Evolutionary conservation across 1,284 basidiomycete genomes (phyloP).

Genomic region (Boletus hoseneyae): DNA sequence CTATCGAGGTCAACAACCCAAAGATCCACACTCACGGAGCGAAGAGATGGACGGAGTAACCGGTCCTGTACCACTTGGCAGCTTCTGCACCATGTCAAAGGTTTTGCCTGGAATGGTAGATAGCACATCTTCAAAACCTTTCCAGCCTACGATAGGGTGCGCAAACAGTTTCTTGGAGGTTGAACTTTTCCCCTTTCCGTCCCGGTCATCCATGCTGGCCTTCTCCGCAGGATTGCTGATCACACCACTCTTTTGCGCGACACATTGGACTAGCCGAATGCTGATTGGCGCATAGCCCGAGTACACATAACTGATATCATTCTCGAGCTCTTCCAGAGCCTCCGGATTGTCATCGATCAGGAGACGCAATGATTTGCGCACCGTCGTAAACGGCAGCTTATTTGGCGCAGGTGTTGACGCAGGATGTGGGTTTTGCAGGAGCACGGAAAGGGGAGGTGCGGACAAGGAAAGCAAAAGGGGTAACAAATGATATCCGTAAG

Average conservation of each 20-base stretch:
- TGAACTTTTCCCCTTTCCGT: constrained; percentile 35
- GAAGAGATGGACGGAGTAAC: constrained; percentile 34
- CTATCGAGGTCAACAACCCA: constrained; percentile 1
- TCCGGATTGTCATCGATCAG: constrained; percentile 88
- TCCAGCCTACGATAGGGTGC: constrained; percentile 93
- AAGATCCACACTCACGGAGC: constrained; percentile 40
- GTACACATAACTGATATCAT: constrained; percentile 94
- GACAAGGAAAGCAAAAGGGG: constrained; percentile 83
- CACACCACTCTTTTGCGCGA: constrained; percentile 87
- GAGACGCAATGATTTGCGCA: constrained; percentile 86
- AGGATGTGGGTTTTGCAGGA: constrained; percentile 63
- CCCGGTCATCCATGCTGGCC: constrained; percentile 35
- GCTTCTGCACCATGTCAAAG: constrained; percentile 74
- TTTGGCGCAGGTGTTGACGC: constrained; percentile 40
- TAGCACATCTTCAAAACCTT: constrained; percentile 91
- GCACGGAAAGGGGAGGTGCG: constrained; percentile 64
- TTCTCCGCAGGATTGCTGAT: constrained; percentile 70
- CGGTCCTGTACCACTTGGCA: constrained; percentile 33
- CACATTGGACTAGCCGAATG: constrained; percentile 88
- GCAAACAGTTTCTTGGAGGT: constrained; percentile 60
- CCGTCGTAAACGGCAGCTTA: constrained; percentile 66
- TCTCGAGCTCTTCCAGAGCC: constrained; percentile 74
- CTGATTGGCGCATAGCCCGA: constrained; percentile 96
- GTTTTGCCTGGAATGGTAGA: constrained; percentile 80
- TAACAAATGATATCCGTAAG: constrained; percentile 90